These are phyloP conservation scores for Sclerotinia spermophila DNA, from an alignment of 2,329 filamentous ascomycete genomes.

Conservation along the genomic window DNA sequence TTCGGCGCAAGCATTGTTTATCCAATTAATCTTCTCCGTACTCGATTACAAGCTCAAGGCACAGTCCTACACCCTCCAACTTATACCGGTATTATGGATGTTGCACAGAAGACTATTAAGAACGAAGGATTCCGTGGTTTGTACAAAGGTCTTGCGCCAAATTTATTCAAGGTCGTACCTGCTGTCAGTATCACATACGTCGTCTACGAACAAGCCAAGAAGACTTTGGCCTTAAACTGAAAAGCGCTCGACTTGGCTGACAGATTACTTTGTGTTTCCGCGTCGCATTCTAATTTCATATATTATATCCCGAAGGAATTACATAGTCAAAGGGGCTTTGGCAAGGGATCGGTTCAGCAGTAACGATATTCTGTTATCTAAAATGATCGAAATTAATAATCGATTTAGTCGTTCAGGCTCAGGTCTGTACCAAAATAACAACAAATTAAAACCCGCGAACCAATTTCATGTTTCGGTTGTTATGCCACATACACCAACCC, in stretches of 20 bases:
- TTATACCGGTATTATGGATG: slow-evolving; percentile 88
- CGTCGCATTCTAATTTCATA: neutral
- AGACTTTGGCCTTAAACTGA: slow-evolving; percentile 48
- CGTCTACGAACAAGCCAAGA: slow-evolving; percentile 88
- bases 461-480: neutral
- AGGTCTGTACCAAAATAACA: neutral
- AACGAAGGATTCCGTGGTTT: slow-evolving; percentile 81
- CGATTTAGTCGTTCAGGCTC: neutral
- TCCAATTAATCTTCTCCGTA: slow-evolving; percentile 88
- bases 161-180: slow-evolving; percentile 92
- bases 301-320: neutral
- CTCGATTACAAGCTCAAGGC: slow-evolving; percentile 88
- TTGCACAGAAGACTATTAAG: slow-evolving; percentile 75
- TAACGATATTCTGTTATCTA: neutral
- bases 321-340: neutral
- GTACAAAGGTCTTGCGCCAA: slow-evolving; percentile 93
- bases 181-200: slow-evolving; percentile 94
- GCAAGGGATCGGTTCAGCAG: neutral
- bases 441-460: neutral
- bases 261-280: neutral
- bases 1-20: slow-evolving; percentile 94
- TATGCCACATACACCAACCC: neutral
- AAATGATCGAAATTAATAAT: neutral
- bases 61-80: slow-evolving; percentile 86
- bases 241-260: neutral